Evolutionary conservation across 805 yeast species (phyloP).

Genomic region (Cyberlindnera galapagoensis): DNA sequence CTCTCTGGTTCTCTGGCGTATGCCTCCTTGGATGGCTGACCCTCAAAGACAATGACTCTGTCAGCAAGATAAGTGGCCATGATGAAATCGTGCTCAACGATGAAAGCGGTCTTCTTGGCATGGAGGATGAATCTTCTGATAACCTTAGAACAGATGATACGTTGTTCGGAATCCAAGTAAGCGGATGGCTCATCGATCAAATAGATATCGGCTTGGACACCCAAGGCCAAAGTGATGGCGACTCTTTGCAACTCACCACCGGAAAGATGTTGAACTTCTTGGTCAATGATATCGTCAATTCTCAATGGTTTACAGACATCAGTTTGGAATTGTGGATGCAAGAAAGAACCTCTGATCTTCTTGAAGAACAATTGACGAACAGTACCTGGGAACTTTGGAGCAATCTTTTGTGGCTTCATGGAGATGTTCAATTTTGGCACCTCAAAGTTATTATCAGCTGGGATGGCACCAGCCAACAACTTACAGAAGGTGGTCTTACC

Average conservation of each 20-base stretch:
- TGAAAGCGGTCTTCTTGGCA: constrained; percentile 96
- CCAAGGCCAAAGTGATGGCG: constrained; percentile 91
- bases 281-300: constrained; percentile 92
- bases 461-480: constrained; percentile 85
- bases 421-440: constrained; percentile 88
- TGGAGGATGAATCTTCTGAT: constrained; percentile 95
- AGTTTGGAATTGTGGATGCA: constrained; percentile 96
- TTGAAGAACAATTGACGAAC: constrained; percentile 96
- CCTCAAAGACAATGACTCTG: constrained; percentile 97
- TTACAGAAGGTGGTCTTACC: constrained; percentile 98
- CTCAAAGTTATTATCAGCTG: constrained; percentile 75
- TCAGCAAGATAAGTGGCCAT: constrained; percentile 99
- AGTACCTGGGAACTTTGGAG: constrained; percentile 98
- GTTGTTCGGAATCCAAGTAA: constrained; percentile 97
- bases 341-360: constrained; percentile 89
- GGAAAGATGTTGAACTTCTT: constrained; percentile 93
- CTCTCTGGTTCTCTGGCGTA: constrained; percentile 87
- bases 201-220: constrained; percentile 92
- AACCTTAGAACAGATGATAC: constrained; percentile 98
- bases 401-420: constrained; percentile 99
- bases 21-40: constrained; percentile 82
- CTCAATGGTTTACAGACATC: constrained; percentile 95
- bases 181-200: constrained; percentile 99
- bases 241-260: constrained; percentile 99
- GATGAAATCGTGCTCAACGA: constrained; percentile 99